These are phyloP conservation scores for Zea luxurians DNA, from an alignment of 176 grass and related monocot species.

Conservation along the genomic window DNA sequence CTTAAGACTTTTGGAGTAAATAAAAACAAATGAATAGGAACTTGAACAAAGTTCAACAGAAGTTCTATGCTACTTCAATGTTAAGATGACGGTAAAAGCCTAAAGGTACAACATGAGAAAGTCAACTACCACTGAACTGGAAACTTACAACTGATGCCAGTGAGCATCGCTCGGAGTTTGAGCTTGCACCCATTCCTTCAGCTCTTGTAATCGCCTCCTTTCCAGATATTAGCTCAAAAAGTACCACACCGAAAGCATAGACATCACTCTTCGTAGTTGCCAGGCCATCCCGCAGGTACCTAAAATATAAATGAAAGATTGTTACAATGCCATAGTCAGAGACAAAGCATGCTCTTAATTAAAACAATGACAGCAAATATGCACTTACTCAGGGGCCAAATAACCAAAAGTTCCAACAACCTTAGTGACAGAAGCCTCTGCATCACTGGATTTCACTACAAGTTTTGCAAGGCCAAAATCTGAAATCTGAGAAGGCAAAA, in stretches of 20 bases:
- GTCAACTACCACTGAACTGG: conserved; percentile 15
- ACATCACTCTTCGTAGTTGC: conserved; percentile 96
- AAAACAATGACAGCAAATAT: conserved; percentile 2
- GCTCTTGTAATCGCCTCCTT: conserved; percentile 91
- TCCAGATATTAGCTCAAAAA: conserved; percentile 95
- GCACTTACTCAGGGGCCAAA: conserved; percentile 89
- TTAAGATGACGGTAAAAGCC: background rate
- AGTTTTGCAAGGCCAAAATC: conserved; percentile 99
- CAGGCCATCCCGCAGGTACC: conserved; percentile 86
- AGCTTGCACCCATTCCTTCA: conserved; percentile 47
- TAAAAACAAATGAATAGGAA: conserved; percentile 19
- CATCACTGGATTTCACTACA: conserved; percentile 80
- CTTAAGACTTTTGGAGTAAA: conserved; percentile 12
- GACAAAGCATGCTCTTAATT: background rate
- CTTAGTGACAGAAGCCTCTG: conserved; percentile 92
- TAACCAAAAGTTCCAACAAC: conserved; percentile 99
- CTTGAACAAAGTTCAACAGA: background rate
- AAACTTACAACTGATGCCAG: conserved; percentile 94
- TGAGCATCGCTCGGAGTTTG: conserved; percentile 83
- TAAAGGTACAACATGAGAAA: conserved; percentile 2
- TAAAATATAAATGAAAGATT: conserved; percentile 47
- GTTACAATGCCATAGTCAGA: conserved; percentile 6
- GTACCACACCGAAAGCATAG: conserved; percentile 95
- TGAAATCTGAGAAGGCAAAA: conserved; percentile 66
- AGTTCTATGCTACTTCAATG: conserved; percentile 5